phyloP scores from a whole-genome alignment of 305 asterid genomes.

The Fraxinus albicans region DNA sequence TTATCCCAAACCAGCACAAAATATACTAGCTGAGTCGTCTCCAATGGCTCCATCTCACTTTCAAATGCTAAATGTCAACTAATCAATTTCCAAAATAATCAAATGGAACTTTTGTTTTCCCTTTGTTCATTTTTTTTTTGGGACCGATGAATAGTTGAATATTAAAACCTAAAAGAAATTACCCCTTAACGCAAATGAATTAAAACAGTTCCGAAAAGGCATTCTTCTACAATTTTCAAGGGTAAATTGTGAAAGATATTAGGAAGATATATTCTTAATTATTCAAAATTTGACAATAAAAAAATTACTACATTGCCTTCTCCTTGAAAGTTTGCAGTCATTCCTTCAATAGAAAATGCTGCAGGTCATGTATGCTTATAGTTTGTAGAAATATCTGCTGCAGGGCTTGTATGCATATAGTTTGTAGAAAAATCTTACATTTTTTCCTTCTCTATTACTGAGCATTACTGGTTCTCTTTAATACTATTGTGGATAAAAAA shows the following conservation, averaged over 20 bases:
- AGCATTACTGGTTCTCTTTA: background rate
- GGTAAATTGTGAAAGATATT: background rate
- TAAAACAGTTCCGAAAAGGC: background rate
- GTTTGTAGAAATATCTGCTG: too few relatives aligned
- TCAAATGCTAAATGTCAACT: background rate
- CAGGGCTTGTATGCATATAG: background rate
- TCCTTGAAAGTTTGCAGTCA: background rate
- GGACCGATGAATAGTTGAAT: background rate
- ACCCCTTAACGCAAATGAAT: background rate
- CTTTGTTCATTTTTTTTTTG: too few relatives aligned
- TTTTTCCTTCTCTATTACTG: background rate
- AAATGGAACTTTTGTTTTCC: background rate
- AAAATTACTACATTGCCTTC: background rate
- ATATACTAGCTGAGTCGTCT: too few relatives aligned
- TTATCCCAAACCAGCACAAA: too few relatives aligned
- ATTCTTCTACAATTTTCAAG: background rate
- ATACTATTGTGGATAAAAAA: background rate
- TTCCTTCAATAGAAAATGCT: background rate
- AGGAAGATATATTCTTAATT: background rate
- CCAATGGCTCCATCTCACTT: background rate
- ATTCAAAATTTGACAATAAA: background rate
- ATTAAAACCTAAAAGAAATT: background rate
- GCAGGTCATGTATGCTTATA: too few relatives aligned
- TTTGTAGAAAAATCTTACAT: background rate
- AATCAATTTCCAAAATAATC: background rate